Percentiles rank a stretch among this genome's conserved stretches.
Conservation (phyloP, 1,139 yeast species). For the Taphrina pruni region DNA sequence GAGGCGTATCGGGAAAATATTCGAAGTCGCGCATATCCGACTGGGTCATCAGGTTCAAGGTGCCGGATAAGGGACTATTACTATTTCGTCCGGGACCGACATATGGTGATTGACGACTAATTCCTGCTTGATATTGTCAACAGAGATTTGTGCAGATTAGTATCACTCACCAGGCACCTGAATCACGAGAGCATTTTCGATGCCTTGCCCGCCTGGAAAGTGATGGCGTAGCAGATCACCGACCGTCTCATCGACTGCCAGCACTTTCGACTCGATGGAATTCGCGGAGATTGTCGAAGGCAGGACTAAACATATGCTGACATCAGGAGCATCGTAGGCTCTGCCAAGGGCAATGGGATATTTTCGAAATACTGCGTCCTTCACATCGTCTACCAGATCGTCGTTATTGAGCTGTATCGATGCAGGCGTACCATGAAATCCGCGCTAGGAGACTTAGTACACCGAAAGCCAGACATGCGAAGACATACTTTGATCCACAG, state of each 20-base stretch:
- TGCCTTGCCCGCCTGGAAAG: constrained; percentile 71
- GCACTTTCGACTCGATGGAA: constrained; percentile 48
- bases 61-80: constrained; percentile 30
- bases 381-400: constrained; percentile 64
- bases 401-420: constrained; percentile 29
- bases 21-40: constrained; percentile 39
- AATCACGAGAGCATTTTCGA: constrained; percentile 69
- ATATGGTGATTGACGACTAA: constrained; percentile 22
- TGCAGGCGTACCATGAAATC: constrained; percentile 37
- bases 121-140: constrained; percentile 19
- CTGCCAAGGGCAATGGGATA: constrained; percentile 73
- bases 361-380: constrained; percentile 62
- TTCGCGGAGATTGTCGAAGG: constrained; percentile 35
- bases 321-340: constrained; percentile 72
- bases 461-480: neutral
- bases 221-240: constrained; percentile 65
- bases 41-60: constrained; percentile 28
- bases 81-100: constrained; percentile 14
- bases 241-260: constrained; percentile 71
- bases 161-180: constrained; percentile 53
- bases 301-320: constrained; percentile 48
- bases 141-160: neutral
- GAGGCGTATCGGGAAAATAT: constrained; percentile 40
- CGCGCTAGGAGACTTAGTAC: constrained; percentile 27
- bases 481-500: constrained; percentile 20